phyloP scores from a whole-genome alignment of 345 rosid species.

The Tarenaya hassleriana region DNA sequence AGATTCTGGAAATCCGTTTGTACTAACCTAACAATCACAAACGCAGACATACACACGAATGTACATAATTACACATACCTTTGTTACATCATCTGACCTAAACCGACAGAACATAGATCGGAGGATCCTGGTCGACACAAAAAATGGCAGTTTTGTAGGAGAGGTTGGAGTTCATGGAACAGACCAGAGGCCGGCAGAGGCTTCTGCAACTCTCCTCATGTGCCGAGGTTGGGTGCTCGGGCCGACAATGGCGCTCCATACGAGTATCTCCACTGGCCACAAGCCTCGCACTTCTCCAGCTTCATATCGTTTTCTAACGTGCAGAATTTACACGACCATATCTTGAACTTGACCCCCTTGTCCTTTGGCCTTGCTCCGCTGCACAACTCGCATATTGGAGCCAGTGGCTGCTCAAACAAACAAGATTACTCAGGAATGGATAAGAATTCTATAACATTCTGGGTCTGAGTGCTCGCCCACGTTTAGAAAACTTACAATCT shows the following conservation, averaged over 20 bases:
- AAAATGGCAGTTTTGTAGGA: no score
- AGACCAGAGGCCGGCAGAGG: neutral
- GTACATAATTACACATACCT: no score
- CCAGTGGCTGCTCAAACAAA: slow-evolving; percentile 44
- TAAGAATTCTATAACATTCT: no score
- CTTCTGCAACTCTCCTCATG: slow-evolving; percentile 28
- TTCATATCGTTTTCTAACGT: slow-evolving; percentile 57
- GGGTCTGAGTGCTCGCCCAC: no score
- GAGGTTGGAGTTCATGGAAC: neutral
- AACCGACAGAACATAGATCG: no score
- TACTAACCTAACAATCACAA: no score
- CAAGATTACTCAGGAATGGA: neutral
- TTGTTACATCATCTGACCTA: no score
- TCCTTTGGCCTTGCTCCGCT: slow-evolving; percentile 46
- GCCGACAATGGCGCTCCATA: slow-evolving; percentile 57
- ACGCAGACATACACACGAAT: no score
- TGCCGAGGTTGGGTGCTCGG: slow-evolving; percentile 51
- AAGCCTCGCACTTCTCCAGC: slow-evolving; percentile 68
- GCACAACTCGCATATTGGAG: slow-evolving; percentile 66
- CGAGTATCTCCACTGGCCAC: slow-evolving; percentile 85
- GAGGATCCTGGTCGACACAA: no score
- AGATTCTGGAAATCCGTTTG: no score
- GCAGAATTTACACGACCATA: slow-evolving; percentile 73
- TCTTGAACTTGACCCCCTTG: slow-evolving; percentile 32
- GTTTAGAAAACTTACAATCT: neutral